Evolutionary conservation across 331 rosid genomes (phyloP).

Genomic region (Erythrophleum ivorense): DNA sequence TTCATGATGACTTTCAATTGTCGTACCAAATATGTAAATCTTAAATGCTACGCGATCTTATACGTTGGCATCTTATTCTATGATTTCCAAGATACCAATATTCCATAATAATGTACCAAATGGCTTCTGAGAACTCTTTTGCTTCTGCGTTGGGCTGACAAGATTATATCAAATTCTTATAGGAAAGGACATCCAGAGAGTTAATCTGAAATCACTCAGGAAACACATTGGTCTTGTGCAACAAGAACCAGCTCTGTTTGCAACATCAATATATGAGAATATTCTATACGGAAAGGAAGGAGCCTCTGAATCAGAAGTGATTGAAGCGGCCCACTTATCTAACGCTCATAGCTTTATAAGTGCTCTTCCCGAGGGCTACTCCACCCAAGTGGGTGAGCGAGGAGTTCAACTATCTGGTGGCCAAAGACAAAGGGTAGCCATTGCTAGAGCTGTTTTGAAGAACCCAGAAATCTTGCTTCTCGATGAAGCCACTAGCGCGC

Average conservation of each 20-base stretch:
- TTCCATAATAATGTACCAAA: not conserved
- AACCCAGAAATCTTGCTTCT: constrained; percentile 86
- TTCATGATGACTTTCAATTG: too few species aligned
- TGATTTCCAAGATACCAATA: not conserved
- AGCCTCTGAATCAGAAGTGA: constrained; percentile 83
- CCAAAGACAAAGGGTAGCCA: constrained; percentile 89
- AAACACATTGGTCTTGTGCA: constrained; percentile 93
- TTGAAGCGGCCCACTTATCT: constrained; percentile 87
- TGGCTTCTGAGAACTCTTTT: not conserved
- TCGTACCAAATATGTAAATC: too few species aligned
- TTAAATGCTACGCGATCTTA: too few species aligned
- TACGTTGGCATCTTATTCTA: not conserved
- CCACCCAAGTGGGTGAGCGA: constrained; percentile 91
- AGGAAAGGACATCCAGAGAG: constrained; percentile 83
- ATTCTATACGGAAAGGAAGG: constrained; percentile 91
- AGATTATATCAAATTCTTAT: constrained; percentile 40
- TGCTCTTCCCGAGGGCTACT: constrained; percentile 90
- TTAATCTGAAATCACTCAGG: constrained; percentile 76
- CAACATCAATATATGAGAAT: constrained; percentile 89
- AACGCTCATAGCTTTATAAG: constrained; percentile 90
- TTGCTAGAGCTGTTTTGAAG: constrained; percentile 87
- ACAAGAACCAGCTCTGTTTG: constrained; percentile 98
- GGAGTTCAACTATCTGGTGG: constrained; percentile 98
- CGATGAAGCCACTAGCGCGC: constrained; percentile 94
- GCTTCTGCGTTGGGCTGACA: constrained; percentile 27